Base-by-base conservation (phyloP, 257 asterid species). In the Rehmannia glutinosa region DNA sequence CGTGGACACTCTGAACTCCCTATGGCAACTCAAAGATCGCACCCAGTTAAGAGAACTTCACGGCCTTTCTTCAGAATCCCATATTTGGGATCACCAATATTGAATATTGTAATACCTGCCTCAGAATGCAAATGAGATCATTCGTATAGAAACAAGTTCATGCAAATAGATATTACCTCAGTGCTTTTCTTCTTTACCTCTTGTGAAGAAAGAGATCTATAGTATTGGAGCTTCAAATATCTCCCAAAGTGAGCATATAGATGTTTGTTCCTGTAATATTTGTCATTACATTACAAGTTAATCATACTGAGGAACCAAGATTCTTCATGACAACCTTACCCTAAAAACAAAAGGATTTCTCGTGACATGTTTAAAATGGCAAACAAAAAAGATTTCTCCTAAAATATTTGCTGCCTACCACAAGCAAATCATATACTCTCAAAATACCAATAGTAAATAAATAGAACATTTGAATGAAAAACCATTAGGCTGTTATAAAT, bases 121-220 rank as follows among this genome's bases (percentile, higher is more conserved):
- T 47, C 21, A 66, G 38, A 68, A 59, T 69, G 70, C 73, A 70
- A 74, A 72, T 75, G 43, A 78, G 72, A 76, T 30, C 61, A 39
- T 71, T 71, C 64, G 53, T 30, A 58, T 36, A 32, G 69, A 42
- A 8, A 71, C 42, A 51, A 38, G 35, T 59, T 20, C 47, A 63
- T 1, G 62, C 28, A 74, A 67, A 46, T 53, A 50, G 33, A 42
- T 49, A 42, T 30, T 38, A 43, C 62, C 32, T 54, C 25, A 25
- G 47, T 51, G 10, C 21, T 25, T 27, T 25, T 66, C 69, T 53
- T 57, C 20, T 64, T 59, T 72, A 88, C 99, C 99, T 90, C 71
- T 86, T 78, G 68, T 94, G 99, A 70, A 94, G 97, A 81, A 88
- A 94, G 38, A 94, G 77, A 79, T 94, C 97, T 63, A 94, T 86